Evolutionary conservation across 2,329 filamentous ascomycete species (phyloP).

Genomic region (Fusarium liriodendri): DNA sequence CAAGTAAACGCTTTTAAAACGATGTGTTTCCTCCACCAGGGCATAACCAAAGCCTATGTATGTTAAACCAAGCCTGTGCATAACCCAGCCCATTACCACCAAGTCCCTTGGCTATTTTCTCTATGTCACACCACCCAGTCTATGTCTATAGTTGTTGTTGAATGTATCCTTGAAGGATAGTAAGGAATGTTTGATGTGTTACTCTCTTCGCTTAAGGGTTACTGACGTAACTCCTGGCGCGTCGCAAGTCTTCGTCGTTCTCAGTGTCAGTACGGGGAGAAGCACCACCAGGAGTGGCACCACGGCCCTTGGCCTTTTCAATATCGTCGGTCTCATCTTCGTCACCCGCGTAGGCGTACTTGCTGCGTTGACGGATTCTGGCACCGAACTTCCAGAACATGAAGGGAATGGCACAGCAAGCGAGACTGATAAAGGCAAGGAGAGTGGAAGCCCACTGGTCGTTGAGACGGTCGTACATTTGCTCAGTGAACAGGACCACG

Average conservation of each 20-base stretch:
- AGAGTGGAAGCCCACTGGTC: constrained; percentile 82
- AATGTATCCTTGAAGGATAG: background rate
- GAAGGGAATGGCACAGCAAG: constrained; percentile 85
- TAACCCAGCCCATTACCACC: constrained; percentile 15
- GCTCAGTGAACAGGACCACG: constrained; percentile 81
- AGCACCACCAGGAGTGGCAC: constrained; percentile 35
- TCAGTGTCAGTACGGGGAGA: constrained; percentile 46
- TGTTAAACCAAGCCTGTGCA: constrained; percentile 12
- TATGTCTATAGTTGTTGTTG: constrained; percentile 2
- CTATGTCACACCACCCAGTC: background rate
- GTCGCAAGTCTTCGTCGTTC: constrained; percentile 53
- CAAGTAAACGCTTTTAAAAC: constrained; percentile 18
- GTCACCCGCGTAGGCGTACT: constrained; percentile 77
- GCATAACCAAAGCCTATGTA: constrained; percentile 14
- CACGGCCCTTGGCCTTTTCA: constrained; percentile 50
- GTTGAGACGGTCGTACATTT: constrained; percentile 81
- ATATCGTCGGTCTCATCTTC: constrained; percentile 54
- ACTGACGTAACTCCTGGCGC: constrained; percentile 59
- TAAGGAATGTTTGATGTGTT: background rate
- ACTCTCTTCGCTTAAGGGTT: constrained; percentile 50
- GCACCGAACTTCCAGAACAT: constrained; percentile 84
- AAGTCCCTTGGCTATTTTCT: background rate
- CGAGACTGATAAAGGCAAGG: constrained; percentile 78
- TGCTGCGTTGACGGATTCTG: constrained; percentile 73
- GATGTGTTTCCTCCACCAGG: background rate